Evolutionary conservation across 768 basidiomycete genomes (phyloP).

Genomic region (Pleurotus sapidus): DNA sequence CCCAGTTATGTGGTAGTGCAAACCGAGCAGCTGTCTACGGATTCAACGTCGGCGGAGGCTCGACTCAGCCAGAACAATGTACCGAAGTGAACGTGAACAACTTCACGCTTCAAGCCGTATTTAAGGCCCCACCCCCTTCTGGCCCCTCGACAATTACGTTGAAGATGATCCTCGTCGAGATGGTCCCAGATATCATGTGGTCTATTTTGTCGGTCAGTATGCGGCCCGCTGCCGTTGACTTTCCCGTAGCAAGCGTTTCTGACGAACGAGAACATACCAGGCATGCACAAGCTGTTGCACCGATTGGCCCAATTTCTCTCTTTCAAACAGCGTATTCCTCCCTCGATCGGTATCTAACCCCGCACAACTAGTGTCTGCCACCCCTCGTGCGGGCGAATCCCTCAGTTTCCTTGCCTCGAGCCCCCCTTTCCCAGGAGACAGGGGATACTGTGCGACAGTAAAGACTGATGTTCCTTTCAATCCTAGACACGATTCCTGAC

Average conservation of each 20-base stretch:
- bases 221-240: too few species aligned
- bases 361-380: conserved; percentile 35
- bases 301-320: conserved; percentile 36
- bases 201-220: conserved; percentile 36
- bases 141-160: conserved; percentile 27
- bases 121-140: conserved; percentile 28
- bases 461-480: conserved; percentile 7
- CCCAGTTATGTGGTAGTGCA: conserved; percentile 37
- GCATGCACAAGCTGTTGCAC: conserved; percentile 40
- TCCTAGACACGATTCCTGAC: too few species aligned
- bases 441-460: conserved; percentile 38
- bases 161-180: conserved; percentile 34
- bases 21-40: conserved; percentile 36
- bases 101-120: conserved; percentile 34
- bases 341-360: conserved; percentile 36
- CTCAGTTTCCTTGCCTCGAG: conserved; percentile 42
- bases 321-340: conserved; percentile 37
- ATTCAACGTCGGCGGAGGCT: conserved; percentile 24
- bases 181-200: conserved; percentile 37
- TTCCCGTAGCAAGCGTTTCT: too few species aligned
- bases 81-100: conserved; percentile 26
- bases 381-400: conserved; percentile 36
- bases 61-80: conserved; percentile 25
- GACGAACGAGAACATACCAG: conserved; percentile 15
- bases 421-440: conserved; percentile 39